These are phyloP conservation scores for Agaricus subrufescens DNA, from an alignment of 768 basidiomycete species.

Conservation along the genomic window DNA sequence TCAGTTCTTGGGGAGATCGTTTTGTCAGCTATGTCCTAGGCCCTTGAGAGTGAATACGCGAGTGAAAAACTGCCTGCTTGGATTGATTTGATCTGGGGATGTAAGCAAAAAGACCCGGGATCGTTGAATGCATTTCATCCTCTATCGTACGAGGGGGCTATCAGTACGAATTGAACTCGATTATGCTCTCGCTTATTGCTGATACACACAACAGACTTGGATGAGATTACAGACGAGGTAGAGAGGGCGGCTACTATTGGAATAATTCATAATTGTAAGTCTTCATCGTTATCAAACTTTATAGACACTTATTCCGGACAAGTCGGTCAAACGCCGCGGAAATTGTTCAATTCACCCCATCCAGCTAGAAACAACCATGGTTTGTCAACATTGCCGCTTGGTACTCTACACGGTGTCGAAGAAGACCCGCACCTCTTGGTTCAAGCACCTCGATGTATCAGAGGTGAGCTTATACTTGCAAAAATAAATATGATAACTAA, in stretches of 20 bases:
- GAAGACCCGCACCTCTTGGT: constrained; percentile 74
- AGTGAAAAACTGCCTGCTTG: constrained; percentile 80
- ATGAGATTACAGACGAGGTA: constrained; percentile 77
- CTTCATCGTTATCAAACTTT: neutral
- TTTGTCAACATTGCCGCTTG: constrained; percentile 65
- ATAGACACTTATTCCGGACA: neutral
- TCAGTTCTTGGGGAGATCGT: neutral
- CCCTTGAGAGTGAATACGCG: constrained; percentile 83
- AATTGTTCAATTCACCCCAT: constrained; percentile 75
- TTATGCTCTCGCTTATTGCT: neutral
- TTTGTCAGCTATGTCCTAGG: constrained; percentile 37
- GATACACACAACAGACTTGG: constrained; percentile 53
- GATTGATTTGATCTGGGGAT: constrained; percentile 95
- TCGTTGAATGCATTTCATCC: constrained; percentile 89
- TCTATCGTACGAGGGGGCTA: constrained; percentile 87
- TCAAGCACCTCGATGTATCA: constrained; percentile 52
- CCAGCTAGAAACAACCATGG: constrained; percentile 72
- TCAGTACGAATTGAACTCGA: constrained; percentile 41
- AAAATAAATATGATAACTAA: neutral
- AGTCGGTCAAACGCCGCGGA: constrained; percentile 92
- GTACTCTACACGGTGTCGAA: constrained; percentile 69
- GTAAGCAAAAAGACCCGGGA: constrained; percentile 72
- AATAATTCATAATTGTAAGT: constrained; percentile 89
- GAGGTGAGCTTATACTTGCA: constrained; percentile 35
- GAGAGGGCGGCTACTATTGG: constrained; percentile 92